These are phyloP conservation scores for Neobulgaria alba DNA, from an alignment of 2,329 filamentous ascomycete species.

Conservation along the genomic window DNA sequence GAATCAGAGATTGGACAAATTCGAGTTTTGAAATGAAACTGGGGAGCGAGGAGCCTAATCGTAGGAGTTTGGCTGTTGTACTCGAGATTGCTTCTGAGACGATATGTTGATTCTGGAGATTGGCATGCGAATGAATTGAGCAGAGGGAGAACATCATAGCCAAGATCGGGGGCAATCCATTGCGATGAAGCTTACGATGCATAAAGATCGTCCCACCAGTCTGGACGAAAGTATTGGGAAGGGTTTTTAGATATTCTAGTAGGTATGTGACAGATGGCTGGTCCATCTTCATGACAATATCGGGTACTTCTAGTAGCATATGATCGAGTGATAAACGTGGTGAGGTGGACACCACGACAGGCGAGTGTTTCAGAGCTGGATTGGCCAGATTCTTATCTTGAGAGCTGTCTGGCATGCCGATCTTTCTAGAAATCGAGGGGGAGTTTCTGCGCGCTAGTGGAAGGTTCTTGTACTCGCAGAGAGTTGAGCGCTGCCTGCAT, in stretches of 20 bases:
- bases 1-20: too few species aligned
- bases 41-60: too few species aligned
- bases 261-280: not conserved
- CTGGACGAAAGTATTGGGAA: not conserved
- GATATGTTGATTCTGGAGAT: too few species aligned
- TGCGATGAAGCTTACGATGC: too few species aligned
- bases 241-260: not conserved
- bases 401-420: too few species aligned
- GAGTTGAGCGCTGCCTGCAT: not conserved
- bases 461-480: conserved; percentile 3
- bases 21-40: too few species aligned
- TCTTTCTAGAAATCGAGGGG: not conserved
- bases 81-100: too few species aligned
- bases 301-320: not conserved
- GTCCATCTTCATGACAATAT: conserved; percentile 1
- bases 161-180: too few species aligned
- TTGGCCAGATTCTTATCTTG: not conserved
- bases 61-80: too few species aligned
- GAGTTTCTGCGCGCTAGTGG: not conserved
- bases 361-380: not conserved
- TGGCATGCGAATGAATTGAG: too few species aligned
- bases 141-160: too few species aligned
- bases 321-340: not conserved
- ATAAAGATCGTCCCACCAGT: conserved; percentile 3
- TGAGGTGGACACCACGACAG: too few species aligned